These are phyloP conservation scores for Drechslerella dactyloides DNA, from an alignment of 2,329 filamentous ascomycete species.

Conservation along the genomic window DNA sequence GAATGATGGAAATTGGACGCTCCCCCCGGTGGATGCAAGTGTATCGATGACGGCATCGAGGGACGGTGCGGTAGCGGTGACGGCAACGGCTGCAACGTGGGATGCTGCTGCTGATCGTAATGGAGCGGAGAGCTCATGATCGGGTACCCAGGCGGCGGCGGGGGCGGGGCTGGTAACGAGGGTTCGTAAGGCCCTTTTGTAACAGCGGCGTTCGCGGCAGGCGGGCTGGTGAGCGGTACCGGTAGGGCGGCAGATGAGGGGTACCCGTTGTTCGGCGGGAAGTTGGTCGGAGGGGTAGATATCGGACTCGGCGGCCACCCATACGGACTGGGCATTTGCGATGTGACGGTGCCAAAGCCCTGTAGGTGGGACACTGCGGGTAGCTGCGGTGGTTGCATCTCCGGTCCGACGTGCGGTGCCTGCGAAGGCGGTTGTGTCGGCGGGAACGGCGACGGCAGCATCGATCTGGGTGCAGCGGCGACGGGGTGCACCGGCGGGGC, in stretches of 20 bases:
- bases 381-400: constrained; percentile 57
- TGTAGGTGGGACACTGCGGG: constrained; percentile 51
- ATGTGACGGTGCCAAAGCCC: constrained; percentile 31
- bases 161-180: constrained; percentile 52
- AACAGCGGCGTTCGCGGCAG: constrained; percentile 53
- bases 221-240: constrained; percentile 49
- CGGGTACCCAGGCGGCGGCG: constrained; percentile 54
- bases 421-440: constrained; percentile 53
- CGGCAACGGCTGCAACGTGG: constrained; percentile 55
- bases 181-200: constrained; percentile 51
- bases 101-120: constrained; percentile 54
- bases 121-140: constrained; percentile 51
- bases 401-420: constrained; percentile 59
- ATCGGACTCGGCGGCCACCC: constrained; percentile 56
- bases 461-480: constrained; percentile 64
- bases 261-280: constrained; percentile 26
- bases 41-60: constrained; percentile 59
- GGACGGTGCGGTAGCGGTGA: constrained; percentile 58
- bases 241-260: constrained; percentile 22
- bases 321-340: constrained; percentile 52
- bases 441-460: constrained; percentile 63
- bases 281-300: constrained; percentile 54
- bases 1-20: constrained; percentile 63
- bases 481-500: constrained; percentile 60
- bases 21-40: constrained; percentile 56